Percentiles rank a stretch among this genome's conserved stretches.
These are phyloP conservation scores for Entamoeba moshkovskii DNA, from an alignment of 208 protist species.

Conservation along the genomic window DNA sequence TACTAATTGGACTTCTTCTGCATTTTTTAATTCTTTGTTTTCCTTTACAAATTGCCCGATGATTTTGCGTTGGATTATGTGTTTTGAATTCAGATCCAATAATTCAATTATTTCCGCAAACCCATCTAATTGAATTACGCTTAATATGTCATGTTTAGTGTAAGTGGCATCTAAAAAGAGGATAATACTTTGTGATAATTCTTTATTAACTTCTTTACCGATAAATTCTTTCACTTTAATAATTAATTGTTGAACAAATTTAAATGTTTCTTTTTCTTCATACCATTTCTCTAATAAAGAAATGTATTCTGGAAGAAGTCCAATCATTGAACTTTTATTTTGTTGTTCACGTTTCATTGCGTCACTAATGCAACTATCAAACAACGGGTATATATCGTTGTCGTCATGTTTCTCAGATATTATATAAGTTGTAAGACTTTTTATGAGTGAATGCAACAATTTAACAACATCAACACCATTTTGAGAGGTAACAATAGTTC, in stretches of 20 bases:
- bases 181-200: background rate
- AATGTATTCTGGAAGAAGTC: background rate
- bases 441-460: background rate
- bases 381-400: background rate
- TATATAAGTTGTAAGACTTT: background rate
- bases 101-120: background rate
- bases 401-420: background rate
- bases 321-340: background rate
- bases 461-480: background rate
- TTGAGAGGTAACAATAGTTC: background rate
- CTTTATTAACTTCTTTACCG: background rate
- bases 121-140: background rate
- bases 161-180: background rate
- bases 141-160: background rate
- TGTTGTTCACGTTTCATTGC: background rate
- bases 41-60: background rate
- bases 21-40: background rate
- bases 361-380: background rate
- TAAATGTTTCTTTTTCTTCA: background rate
- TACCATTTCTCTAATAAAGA: background rate
- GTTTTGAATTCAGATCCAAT: background rate
- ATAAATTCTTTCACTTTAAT: background rate
- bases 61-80: background rate
- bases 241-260: background rate
- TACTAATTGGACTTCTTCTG: background rate